Conservation (phyloP, 2,329 filamentous ascomycete genomes). For the Pseudogymnoascus sp. region DNA sequence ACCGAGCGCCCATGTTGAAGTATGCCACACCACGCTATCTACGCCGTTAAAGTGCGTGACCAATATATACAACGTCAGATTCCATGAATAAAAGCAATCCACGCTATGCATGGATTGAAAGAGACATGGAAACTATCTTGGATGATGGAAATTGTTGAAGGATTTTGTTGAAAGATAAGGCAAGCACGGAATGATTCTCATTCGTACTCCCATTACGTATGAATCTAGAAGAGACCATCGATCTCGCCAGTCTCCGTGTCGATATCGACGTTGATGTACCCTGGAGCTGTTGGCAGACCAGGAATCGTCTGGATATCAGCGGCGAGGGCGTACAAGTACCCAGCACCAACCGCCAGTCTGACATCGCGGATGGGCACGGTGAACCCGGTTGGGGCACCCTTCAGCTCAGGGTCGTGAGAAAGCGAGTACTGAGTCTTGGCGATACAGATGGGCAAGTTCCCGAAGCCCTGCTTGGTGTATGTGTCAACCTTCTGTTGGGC, state of each 20-base stretch:
- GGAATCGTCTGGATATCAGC: slow-evolving; percentile 98
- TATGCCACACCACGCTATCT: slow-evolving; percentile 8
- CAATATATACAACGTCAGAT: slow-evolving; percentile 5
- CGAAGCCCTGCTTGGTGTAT: slow-evolving; percentile 87
- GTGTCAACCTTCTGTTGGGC: slow-evolving; percentile 95
- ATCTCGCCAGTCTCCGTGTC: slow-evolving; percentile 79
- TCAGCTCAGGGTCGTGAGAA: slow-evolving; percentile 84
- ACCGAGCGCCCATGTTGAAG: slow-evolving; percentile 8
- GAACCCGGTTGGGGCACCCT: slow-evolving; percentile 92
- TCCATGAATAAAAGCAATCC: not conserved
- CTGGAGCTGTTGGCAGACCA: slow-evolving; percentile 86
- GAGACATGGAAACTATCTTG: not conserved
- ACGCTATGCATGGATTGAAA: not conserved
- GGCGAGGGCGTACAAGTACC: slow-evolving; percentile 87
- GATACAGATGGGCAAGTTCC: slow-evolving; percentile 88
- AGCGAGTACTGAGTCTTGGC: slow-evolving; percentile 98
- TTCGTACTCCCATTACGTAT: not conserved
- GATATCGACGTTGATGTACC: slow-evolving; percentile 89
- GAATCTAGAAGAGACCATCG: slow-evolving; percentile 73
- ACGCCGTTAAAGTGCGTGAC: slow-evolving; percentile 6
- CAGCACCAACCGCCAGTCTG: slow-evolving; percentile 85
- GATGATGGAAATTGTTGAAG: slow-evolving; percentile 8
- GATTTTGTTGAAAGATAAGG: not conserved
- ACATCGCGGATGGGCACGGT: slow-evolving; percentile 93
- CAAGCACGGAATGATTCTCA: not conserved